A percentile compares a stretch with the other conserved stretches of the same genome.
Conservation (phyloP, 495 filamentous ascomycete species). For the Delitschia confertaspora region DNA sequence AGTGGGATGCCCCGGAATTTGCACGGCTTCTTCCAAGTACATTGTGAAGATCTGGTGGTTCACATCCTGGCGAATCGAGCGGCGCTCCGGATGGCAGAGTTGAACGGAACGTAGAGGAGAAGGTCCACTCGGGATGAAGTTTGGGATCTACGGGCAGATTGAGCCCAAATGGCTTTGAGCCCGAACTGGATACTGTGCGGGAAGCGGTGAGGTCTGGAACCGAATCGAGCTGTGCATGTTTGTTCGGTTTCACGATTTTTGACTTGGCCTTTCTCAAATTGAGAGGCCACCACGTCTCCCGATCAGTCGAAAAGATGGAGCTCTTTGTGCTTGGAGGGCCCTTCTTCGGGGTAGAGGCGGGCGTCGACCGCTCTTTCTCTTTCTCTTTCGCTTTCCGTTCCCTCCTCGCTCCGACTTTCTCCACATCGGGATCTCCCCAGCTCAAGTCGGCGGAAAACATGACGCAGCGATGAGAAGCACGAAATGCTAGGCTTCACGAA, state of each 20-base stretch:
- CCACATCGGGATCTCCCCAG: constrained; percentile 19
- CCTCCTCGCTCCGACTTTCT: constrained; percentile 23
- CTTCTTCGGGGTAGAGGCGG: constrained; percentile 12
- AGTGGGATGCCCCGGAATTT: constrained; percentile 15
- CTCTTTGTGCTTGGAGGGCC: constrained; percentile 18
- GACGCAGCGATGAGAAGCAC: background rate
- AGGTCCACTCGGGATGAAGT: constrained; percentile 21
- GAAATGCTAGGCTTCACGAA: background rate
- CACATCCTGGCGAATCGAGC: constrained; percentile 16
- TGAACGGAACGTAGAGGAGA: constrained; percentile 8
- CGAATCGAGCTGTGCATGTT: constrained; percentile 5
- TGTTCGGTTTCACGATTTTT: constrained; percentile 7
- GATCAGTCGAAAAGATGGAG: constrained; percentile 16
- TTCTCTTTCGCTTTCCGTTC: constrained; percentile 21
- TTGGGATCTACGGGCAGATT: constrained; percentile 12
- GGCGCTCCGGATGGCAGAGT: constrained; percentile 23
- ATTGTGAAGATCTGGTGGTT: constrained; percentile 16
- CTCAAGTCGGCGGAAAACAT: constrained; percentile 29
- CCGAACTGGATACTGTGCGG: too few relatives aligned
- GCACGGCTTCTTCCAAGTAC: constrained; percentile 13
- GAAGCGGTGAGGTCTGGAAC: too few relatives aligned
- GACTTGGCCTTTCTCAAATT: constrained; percentile 20
- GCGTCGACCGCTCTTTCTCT: background rate
- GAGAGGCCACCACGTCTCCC: constrained; percentile 17
- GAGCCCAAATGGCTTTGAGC: constrained; percentile 2